These are phyloP conservation scores for Colletotrichum tropicicola DNA, from an alignment of 2,329 filamentous ascomycete genomes.

Conservation along the genomic window DNA sequence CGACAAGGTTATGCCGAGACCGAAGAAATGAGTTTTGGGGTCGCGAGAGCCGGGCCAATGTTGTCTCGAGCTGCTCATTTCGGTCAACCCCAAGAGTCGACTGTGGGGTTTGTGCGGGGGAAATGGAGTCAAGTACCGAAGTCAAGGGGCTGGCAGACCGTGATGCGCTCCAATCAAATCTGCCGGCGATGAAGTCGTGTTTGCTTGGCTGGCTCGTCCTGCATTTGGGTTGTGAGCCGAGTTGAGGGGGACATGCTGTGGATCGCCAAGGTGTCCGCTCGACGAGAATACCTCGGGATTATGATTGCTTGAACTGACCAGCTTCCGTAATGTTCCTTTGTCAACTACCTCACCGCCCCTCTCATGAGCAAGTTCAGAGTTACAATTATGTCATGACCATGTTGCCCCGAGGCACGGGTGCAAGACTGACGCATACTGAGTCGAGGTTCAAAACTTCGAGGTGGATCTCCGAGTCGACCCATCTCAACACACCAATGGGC, in stretches of 20 bases:
- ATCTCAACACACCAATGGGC: too few relatives aligned
- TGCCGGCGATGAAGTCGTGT: not conserved
- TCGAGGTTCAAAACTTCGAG: too few relatives aligned
- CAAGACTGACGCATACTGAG: too few relatives aligned
- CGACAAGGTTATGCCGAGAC: slow-evolving; percentile 8
- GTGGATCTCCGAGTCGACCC: too few relatives aligned
- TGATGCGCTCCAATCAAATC: slow-evolving; percentile 24
- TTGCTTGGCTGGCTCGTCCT: not conserved
- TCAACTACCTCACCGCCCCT: not conserved
- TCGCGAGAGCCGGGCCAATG: slow-evolving; percentile 20
- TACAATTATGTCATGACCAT: not conserved
- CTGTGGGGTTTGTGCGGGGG: slow-evolving; percentile 21
- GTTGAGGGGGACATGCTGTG: not conserved
- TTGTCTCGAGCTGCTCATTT: slow-evolving; percentile 16
- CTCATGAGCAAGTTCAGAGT: not conserved
- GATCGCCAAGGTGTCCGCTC: not conserved
- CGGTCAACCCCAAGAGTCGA: not conserved
- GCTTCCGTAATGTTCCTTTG: not conserved
- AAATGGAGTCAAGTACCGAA: slow-evolving; percentile 10
- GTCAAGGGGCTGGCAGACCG: not conserved
- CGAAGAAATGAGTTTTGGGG: not conserved
- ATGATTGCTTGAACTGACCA: too few relatives aligned
- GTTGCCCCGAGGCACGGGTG: not conserved
- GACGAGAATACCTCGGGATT: not conserved
- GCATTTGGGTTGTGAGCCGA: not conserved